Conservation (phyloP, 2,329 filamentous ascomycete genomes). For the Microsporum ferrugineum region DNA sequence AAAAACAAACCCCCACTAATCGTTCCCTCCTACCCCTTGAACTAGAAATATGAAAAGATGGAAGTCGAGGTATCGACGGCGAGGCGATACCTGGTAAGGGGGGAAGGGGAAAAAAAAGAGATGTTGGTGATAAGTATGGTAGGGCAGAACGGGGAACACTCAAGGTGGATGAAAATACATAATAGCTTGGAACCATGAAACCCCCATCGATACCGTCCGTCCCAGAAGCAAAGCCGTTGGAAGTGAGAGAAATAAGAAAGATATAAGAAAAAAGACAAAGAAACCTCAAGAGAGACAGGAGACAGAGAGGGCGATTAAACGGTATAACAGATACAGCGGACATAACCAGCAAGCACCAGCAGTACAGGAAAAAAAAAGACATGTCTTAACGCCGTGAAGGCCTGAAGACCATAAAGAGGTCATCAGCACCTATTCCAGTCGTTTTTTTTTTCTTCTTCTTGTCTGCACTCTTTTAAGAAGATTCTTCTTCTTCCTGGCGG, state of each 20-base stretch:
- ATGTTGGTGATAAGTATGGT: not conserved
- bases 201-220: slow-evolving; percentile 10
- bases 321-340: not conserved
- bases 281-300: not conserved
- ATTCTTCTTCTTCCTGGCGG: slow-evolving; percentile 15
- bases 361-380: not conserved
- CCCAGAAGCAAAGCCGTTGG: slow-evolving; percentile 4
- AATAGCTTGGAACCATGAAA: slow-evolving; percentile 3
- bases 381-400: not conserved
- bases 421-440: not conserved
- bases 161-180: slow-evolving; percentile 3
- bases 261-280: not conserved
- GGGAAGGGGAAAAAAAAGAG: not conserved
- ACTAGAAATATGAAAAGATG: not conserved
- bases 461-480: slow-evolving; percentile 8
- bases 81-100: not conserved
- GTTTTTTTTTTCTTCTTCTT: not conserved
- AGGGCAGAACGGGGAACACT: slow-evolving; percentile 3
- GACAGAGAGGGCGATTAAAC: slow-evolving; percentile 2
- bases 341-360: slow-evolving; percentile 1
- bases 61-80: not conserved
- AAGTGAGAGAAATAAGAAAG: not conserved
- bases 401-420: not conserved
- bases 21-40: not conserved
- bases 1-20: not conserved